These are phyloP conservation scores for Ceratocystis diversiconidia DNA, from an alignment of 2,329 filamentous ascomycete species.

Conservation along the genomic window DNA sequence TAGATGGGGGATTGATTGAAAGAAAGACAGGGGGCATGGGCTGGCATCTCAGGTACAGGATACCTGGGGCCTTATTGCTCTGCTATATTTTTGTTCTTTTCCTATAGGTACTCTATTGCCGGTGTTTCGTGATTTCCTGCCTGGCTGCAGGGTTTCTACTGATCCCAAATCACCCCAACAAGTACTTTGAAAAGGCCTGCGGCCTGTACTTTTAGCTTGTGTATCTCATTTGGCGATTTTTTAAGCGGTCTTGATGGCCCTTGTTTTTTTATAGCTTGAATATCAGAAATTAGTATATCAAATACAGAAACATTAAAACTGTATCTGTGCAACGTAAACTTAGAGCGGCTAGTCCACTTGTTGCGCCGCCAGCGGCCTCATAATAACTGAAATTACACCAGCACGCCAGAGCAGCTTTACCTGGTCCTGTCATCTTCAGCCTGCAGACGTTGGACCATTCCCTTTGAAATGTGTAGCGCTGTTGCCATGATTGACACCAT, in stretches of 20 bases:
- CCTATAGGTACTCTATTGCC: not conserved
- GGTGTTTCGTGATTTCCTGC: slow-evolving; percentile 2
- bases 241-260: not conserved
- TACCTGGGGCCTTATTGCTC: not conserved
- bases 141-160: not conserved
- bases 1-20: no score
- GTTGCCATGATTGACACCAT: slow-evolving; percentile 68
- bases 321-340: not conserved
- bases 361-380: not conserved
- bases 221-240: not conserved
- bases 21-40: not conserved
- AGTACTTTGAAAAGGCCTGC: not conserved
- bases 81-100: slow-evolving; percentile 5
- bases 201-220: not conserved
- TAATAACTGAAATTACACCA: not conserved
- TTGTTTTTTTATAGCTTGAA: slow-evolving; percentile 6
- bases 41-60: not conserved
- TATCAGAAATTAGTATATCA: not conserved
- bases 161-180: not conserved
- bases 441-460: slow-evolving; percentile 27
- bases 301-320: not conserved
- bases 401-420: not conserved
- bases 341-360: not conserved
- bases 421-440: not conserved
- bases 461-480: slow-evolving; percentile 48